Evolutionary conservation across 2,329 filamentous ascomycete genomes (phyloP), one percentile per base, ranked within the genome.

Genomic region (Trichoderma asperellum): DNA sequence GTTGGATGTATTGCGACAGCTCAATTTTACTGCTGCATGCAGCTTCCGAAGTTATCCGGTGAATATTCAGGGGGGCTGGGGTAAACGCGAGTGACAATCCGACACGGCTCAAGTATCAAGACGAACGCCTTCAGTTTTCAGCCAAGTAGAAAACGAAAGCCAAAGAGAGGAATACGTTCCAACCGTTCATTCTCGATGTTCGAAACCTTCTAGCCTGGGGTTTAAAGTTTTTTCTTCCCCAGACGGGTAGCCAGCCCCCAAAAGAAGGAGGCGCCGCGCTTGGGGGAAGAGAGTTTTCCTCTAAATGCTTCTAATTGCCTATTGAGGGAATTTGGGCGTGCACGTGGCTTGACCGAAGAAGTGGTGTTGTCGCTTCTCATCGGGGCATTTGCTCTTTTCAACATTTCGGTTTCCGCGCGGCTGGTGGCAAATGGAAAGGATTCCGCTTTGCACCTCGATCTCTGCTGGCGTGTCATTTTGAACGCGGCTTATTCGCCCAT

Each of bases 371-470:
- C 58, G 58, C 58, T 60, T 60, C 58, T 27, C 37, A n/a, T 60
- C 58, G 58, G 58, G 1, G 58, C 58, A 60, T 27, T 47, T 40
- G 24, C 37, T 32, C 24, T 1, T 47, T 60, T 60, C 7, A 16
- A 34, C 7, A 21, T 5, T 32, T 7, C n/a, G 57, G 12, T 11
- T 47, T 47, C 37, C 58, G 58, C 37, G 58, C 27, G 58, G 18
- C 47, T n/a, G 58, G 58, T 60, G 58, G 58, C 58, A 37, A 60
- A 60, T 47, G 58, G 58, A 60, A 47, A 60, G 37, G 37, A 14
- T 60, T 60, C 58, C 58, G 58, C 37, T 18, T 56, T n/a, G 2
- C 40, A 49, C 24, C 47, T 49, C 47, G 47, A 49, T 49, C 11
- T 24, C 11, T 49, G 47, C 21, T 49, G 47, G 47, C 47, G n/a